Evolutionary conservation across 129 eudicot genomes (phyloP), one percentile per base, ranked within the genome.

Genomic region (Lonicera japonica): DNA sequence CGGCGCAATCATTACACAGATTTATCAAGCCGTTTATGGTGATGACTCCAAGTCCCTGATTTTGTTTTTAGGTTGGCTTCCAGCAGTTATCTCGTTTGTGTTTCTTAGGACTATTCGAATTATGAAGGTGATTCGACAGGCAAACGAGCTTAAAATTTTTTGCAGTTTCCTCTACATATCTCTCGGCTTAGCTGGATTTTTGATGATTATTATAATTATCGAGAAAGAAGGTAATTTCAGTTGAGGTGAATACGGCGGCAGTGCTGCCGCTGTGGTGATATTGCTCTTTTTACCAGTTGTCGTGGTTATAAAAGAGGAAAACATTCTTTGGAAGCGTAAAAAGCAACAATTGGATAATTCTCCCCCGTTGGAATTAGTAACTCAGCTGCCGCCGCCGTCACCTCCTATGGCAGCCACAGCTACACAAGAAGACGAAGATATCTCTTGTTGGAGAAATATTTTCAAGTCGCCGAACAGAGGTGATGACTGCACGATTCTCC

Each of bases 401-500:
- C n/a, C n/a, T n/a, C n/a, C n/a, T n/a, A n/a, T n/a, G n/a, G n/a
- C n/a, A n/a, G n/a, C n/a, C n/a, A n/a, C n/a, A n/a, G n/a, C n/a
- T n/a, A n/a, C n/a, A n/a, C n/a, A n/a, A n/a, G n/a, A n/a, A n/a
- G n/a, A n/a, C n/a, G n/a, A n/a, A n/a, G n/a, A n/a, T n/a, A n/a
- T n/a, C n/a, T n/a, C n/a, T 1, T 68, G 65, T 23, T 13, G 43
- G 14, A 16, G 13, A 5, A 50, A 57, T 25, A 58, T 68, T n/a
- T 68, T 68, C 65, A 51, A 25, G 19, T 65, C 73, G 0, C 73
- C 73, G 7, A 47, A n/a, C 8, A 39, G 34, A 10, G 73, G 73
- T 16, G 73, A 68, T 5, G 73, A 68, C 18, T 60, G 58, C 58
- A 57, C 73, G 8, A 68, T 68, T 21, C 22, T 68, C 41, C 73